A percentile compares a stretch with the other conserved stretches of the same genome.
Conservation (phyloP, 805 yeast species). For the Yarrowia sp. region DNA sequence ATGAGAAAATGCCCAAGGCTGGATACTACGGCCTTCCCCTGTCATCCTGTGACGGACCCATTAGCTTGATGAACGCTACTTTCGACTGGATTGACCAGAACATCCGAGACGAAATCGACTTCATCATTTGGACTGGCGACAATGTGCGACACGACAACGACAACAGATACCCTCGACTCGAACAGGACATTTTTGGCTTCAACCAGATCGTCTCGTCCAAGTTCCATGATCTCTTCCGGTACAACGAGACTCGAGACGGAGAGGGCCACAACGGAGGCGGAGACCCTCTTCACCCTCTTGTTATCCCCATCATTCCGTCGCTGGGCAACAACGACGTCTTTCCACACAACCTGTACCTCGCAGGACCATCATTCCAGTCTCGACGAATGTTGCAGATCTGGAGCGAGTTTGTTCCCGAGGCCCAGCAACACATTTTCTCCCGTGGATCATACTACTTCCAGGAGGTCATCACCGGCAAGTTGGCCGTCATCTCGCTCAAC, state of each 20-base stretch:
- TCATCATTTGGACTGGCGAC: conserved; percentile 89
- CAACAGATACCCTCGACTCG: conserved; percentile 68
- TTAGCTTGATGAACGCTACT: conserved; percentile 57
- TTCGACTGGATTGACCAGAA: conserved; percentile 63
- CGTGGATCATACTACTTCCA: conserved; percentile 70
- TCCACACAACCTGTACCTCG: conserved; percentile 80
- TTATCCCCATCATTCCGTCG: conserved; percentile 56
- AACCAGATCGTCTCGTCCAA: conserved; percentile 54
- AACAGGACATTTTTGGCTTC: conserved; percentile 63
- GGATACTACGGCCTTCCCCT: conserved; percentile 72
- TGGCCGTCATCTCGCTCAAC: conserved; percentile 76
- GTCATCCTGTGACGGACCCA: conserved; percentile 75
- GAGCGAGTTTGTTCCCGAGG: conserved; percentile 69
- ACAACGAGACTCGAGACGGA: conserved; percentile 30
- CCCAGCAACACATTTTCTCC: conserved; percentile 70
- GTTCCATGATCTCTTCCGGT: conserved; percentile 44
- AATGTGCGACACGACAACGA: conserved; percentile 83
- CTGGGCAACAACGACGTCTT: conserved; percentile 85
- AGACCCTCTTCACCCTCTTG: conserved; percentile 26
- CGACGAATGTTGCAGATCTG: conserved; percentile 72
- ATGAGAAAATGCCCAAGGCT: conserved; percentile 41
- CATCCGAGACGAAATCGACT: conserved; percentile 72
- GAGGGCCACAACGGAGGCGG: conserved; percentile 20
- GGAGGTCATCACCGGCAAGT: conserved; percentile 74
- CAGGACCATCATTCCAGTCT: conserved; percentile 87